Evolutionary conservation across 305 asterid species (phyloP).

Genomic region (Fraxinus angustifolia): DNA sequence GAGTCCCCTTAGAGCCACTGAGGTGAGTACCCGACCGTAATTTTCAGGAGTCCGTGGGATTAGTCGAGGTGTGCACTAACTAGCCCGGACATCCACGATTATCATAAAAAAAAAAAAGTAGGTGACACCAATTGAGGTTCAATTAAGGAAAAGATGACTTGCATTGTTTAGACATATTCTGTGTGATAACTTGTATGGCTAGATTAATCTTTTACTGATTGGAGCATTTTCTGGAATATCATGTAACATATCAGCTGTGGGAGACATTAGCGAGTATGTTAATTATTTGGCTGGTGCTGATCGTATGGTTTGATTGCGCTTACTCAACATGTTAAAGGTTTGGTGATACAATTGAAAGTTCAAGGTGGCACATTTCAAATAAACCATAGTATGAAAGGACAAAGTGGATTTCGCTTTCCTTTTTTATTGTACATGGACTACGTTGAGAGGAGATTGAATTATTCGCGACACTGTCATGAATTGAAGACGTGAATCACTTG

Average conservation of each 20-base stretch:
- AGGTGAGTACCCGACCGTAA: too few relatives aligned
- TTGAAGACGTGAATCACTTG: background rate
- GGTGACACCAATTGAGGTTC: background rate
- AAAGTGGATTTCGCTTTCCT: background rate
- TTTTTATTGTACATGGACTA: background rate
- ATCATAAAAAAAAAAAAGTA: too few relatives aligned
- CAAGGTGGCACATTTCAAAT: background rate
- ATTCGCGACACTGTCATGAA: background rate
- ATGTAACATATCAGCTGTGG: background rate
- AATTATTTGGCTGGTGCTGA: background rate
- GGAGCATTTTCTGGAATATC: background rate
- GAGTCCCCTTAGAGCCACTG: too few relatives aligned
- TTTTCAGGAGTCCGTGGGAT: too few relatives aligned
- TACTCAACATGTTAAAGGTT: background rate
- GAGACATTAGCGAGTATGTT: background rate
- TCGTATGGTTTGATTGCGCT: background rate
- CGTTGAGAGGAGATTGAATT: background rate
- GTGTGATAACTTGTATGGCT: background rate
- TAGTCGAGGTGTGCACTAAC: too few relatives aligned
- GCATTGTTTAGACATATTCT: background rate
- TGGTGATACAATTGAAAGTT: background rate
- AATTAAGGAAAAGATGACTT: background rate
- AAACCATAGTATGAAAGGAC: background rate
- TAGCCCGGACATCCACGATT: too few relatives aligned
- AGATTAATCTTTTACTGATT: background rate